A percentile compares a stretch with the other conserved stretches of the same genome.
phyloP scores from a whole-genome alignment of 192 early-diverging fungal genomes.

The Podila minutissima region DNA sequence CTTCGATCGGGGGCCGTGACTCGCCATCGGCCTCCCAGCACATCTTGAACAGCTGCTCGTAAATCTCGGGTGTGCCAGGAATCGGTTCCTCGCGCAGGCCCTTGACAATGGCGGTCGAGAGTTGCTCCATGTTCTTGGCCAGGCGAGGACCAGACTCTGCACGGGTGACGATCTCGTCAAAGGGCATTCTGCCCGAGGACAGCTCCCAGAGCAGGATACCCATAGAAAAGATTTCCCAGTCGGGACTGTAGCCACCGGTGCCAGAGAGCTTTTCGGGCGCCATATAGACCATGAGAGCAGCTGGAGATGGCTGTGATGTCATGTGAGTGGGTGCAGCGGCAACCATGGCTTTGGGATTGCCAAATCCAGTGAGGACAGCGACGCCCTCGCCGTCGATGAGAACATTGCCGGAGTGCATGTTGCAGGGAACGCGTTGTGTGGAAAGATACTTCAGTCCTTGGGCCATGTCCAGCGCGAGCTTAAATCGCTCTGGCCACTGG shows the following conservation, averaged over 20 bases:
- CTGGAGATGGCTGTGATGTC: constrained; percentile 26
- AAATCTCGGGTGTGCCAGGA: constrained; percentile 47
- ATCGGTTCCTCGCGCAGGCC: constrained; percentile 38
- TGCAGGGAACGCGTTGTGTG: constrained; percentile 21
- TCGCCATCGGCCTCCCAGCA: constrained; percentile 41
- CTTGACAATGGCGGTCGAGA: constrained; percentile 30
- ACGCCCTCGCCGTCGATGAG: constrained; percentile 40
- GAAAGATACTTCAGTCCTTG: constrained; percentile 33
- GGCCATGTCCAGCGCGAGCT: constrained; percentile 38
- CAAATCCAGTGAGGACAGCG: constrained; percentile 38
- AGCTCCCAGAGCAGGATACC: constrained; percentile 47
- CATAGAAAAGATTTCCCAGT: constrained; percentile 41
- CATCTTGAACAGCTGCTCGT: constrained; percentile 48
- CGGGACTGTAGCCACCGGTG: constrained; percentile 2
- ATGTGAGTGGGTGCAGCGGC: constrained; percentile 35
- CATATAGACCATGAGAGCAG: constrained; percentile 37
- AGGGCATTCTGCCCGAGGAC: constrained; percentile 35
- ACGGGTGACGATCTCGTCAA: constrained; percentile 43
- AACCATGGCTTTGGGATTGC: constrained; percentile 15
- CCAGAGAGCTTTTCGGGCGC: constrained; percentile 35
- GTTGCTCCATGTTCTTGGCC: constrained; percentile 44
- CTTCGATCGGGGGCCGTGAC: constrained; percentile 35
- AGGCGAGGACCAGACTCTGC: constrained; percentile 46
- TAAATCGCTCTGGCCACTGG: constrained; percentile 48
- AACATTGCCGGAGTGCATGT: constrained; percentile 35